These are phyloP conservation scores for Mitragyna speciosa DNA, from an alignment of 257 asterid genomes.

Conservation along the genomic window DNA sequence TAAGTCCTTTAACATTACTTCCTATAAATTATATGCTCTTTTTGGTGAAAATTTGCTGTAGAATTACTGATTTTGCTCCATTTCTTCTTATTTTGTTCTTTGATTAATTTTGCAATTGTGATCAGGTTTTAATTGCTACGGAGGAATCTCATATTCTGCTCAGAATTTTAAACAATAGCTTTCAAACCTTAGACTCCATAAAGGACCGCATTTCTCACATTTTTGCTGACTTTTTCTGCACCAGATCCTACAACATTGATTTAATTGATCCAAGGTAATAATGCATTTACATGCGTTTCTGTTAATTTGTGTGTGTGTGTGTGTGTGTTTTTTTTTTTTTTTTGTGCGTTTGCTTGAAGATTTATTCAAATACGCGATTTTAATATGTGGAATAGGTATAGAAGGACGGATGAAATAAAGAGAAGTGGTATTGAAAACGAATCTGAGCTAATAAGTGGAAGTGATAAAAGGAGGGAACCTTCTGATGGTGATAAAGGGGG, in stretches of 20 bases:
- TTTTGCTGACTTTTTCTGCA: constrained; percentile 36
- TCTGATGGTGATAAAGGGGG: constrained; percentile 48
- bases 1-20: not conserved
- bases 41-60: not conserved
- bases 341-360: not conserved
- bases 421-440: constrained; percentile 16
- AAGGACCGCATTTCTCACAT: constrained; percentile 48
- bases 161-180: constrained; percentile 56
- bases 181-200: constrained; percentile 53
- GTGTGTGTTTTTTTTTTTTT: no score
- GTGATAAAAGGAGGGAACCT: constrained; percentile 21
- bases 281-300: not conserved
- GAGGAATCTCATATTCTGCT: constrained; percentile 59
- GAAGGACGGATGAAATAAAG: constrained; percentile 17
- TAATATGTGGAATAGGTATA: constrained; percentile 23
- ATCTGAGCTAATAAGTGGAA: constrained; percentile 25
- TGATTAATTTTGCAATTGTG: constrained; percentile 27
- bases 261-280: constrained; percentile 44
- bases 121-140: constrained; percentile 37
- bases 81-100: not conserved
- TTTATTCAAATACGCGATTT: not conserved
- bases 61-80: no score
- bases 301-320: no score
- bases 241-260: constrained; percentile 27
- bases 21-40: not conserved